phyloP scores from a whole-genome alignment of 2,329 filamentous ascomycete species.

The Alternaria rosae region DNA sequence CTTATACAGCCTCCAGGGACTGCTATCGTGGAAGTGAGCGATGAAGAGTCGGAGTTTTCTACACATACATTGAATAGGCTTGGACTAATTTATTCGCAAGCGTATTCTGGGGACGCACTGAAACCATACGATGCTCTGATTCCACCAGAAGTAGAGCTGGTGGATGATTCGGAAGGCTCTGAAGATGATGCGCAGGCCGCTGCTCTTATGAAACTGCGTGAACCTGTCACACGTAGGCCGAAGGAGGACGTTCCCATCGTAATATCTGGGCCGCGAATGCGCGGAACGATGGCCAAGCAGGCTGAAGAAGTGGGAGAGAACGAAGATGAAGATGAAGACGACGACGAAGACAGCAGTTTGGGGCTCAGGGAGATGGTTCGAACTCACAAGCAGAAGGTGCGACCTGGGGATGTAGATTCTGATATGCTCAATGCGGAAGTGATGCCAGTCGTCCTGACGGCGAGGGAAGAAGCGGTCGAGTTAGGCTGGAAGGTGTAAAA shows the following conservation, averaged over 20 bases:
- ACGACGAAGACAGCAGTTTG: too few species aligned
- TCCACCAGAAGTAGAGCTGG: not conserved
- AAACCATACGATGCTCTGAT: not conserved
- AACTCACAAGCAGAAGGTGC: not conserved
- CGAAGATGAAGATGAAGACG: not conserved
- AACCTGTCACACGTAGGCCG: too few species aligned
- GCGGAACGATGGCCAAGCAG: not conserved
- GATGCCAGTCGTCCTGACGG: constrained; percentile 2
- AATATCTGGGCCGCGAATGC: not conserved
- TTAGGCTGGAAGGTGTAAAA: not conserved
- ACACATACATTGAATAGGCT: not conserved
- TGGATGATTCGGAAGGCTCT: not conserved
- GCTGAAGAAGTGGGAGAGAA: not conserved
- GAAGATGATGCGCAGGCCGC: not conserved
- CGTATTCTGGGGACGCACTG: not conserved
- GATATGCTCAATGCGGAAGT: not conserved
- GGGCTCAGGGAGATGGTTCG: not conserved
- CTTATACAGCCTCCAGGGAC: not conserved
- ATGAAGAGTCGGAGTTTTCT: not conserved
- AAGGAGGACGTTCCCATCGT: not conserved
- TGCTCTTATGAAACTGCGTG: not conserved
- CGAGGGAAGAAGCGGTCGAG: constrained; percentile 4
- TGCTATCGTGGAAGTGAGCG: not conserved
- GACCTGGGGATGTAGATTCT: not conserved
- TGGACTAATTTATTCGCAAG: not conserved